phyloP scores from a whole-genome alignment of 1,139 yeast species.

The Magnusiomyces ingens region DNA sequence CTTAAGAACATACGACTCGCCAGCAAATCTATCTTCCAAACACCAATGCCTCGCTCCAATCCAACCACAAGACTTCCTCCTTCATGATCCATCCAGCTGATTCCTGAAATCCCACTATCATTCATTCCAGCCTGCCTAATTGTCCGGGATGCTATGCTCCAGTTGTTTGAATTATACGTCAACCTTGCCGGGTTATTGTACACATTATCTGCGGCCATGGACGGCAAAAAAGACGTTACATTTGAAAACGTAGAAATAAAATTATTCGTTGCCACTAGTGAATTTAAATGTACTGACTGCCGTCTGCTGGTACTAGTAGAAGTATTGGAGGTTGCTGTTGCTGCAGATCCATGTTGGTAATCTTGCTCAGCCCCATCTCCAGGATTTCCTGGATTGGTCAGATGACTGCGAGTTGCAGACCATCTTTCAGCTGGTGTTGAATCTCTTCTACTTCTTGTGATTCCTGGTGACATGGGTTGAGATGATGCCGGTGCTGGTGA shows the following conservation, averaged over 20 bases:
- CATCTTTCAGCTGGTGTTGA: neutral
- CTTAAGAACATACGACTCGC: conserved; percentile 29
- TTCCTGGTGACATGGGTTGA: neutral
- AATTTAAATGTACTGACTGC: too few species aligned
- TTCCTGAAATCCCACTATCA: conserved; percentile 32
- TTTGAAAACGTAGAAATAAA: too few species aligned
- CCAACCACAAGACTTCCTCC: conserved; percentile 35
- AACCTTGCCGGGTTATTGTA: too few species aligned
- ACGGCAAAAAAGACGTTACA: too few species aligned
- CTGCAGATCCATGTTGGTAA: neutral
- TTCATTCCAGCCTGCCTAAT: conserved; percentile 11
- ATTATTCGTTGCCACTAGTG: too few species aligned
- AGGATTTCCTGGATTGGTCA: neutral
- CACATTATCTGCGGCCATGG: too few species aligned
- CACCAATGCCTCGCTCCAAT: conserved; percentile 32
- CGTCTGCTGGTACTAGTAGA: too few species aligned
- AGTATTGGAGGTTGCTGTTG: neutral
- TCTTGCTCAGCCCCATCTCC: neutral
- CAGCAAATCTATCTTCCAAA: conserved; percentile 30
- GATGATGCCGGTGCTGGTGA: neutral
- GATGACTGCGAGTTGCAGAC: neutral
- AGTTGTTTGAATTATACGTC: too few species aligned
- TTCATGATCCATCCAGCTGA: conserved; percentile 32
- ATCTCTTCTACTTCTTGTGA: neutral
- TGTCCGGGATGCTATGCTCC: too few species aligned